A percentile compares a stretch with the other conserved stretches of the same genome.
These are phyloP conservation scores for Aspergillus udagawae DNA, from an alignment of 2,329 filamentous ascomycete species.

Conservation along the genomic window DNA sequence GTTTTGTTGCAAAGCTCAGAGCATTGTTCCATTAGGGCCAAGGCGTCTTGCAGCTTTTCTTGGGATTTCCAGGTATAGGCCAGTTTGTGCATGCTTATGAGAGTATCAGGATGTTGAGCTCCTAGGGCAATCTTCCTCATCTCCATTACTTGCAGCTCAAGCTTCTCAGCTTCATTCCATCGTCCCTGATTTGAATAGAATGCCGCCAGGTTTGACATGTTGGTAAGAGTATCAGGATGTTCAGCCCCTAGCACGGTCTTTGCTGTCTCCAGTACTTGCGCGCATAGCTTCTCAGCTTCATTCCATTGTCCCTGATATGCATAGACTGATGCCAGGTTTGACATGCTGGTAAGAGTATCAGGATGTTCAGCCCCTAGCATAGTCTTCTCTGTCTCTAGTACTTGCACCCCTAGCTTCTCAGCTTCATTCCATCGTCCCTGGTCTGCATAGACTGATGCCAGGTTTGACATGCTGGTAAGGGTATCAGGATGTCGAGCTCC, in stretches of 20 bases:
- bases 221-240: slow-evolving; percentile 3
- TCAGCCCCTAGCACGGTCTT: slow-evolving; percentile 12
- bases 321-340: background rate
- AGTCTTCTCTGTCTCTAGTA: slow-evolving; percentile 12
- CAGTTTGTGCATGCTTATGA: background rate
- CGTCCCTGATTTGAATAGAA: slow-evolving; percentile 7
- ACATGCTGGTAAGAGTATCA: slow-evolving; percentile 1
- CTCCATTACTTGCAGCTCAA: slow-evolving; percentile 14
- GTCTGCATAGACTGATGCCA: background rate
- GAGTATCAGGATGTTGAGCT: slow-evolving; percentile 4
- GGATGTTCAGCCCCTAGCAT: slow-evolving; percentile 10
- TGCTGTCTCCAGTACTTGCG: slow-evolving; percentile 13
- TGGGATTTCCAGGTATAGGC: background rate
- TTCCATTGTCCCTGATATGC: slow-evolving; percentile 3
- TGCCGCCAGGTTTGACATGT: background rate
- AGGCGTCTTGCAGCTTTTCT: background rate
- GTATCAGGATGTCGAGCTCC: too few species aligned
- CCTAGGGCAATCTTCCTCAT: slow-evolving; percentile 13
- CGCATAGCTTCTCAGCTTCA: slow-evolving; percentile 14
- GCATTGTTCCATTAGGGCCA: slow-evolving; percentile 1
- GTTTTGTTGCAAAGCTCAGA: background rate
- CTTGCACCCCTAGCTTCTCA: slow-evolving; percentile 13
- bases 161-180: slow-evolving; percentile 15
- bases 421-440: slow-evolving; percentile 11
- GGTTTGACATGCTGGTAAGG: too few species aligned